These are phyloP conservation scores for Cylindrotheca closterium DNA, from an alignment of 108 stramenopile genomes.

Conservation along the genomic window DNA sequence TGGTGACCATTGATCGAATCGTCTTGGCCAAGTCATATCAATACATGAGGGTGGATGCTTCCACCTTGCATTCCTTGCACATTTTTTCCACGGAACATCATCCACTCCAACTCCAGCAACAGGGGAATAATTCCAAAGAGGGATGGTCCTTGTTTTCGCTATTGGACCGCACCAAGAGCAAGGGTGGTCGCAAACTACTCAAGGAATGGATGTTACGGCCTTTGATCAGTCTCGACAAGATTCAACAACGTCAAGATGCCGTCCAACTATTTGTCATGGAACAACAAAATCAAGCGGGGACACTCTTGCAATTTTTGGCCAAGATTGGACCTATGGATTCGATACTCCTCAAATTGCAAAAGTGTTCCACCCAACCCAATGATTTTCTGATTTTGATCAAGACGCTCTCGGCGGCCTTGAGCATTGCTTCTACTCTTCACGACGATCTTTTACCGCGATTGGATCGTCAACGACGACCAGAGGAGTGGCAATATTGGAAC, in stretches of 20 bases:
- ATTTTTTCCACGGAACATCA: conserved; percentile 86
- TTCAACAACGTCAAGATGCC: conserved; percentile 71
- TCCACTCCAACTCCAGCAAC: conserved; percentile 57
- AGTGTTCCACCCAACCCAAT: conserved; percentile 60
- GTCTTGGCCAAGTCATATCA: conserved; percentile 46
- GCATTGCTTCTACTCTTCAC: conserved; percentile 49
- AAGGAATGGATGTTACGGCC: conserved; percentile 92
- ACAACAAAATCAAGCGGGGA: conserved; percentile 38
- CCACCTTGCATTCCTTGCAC: conserved; percentile 63
- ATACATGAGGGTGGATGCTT: conserved; percentile 57
- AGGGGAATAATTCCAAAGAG: conserved; percentile 80
- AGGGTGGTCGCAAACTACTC: conserved; percentile 76
- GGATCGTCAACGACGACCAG: neutral
- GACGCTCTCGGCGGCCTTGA: conserved; percentile 61
- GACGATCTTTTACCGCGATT: conserved; percentile 44
- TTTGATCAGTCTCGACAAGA: conserved; percentile 48
- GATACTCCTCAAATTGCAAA: conserved; percentile 83
- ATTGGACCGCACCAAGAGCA: conserved; percentile 82
- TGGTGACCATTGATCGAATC: conserved; percentile 65
- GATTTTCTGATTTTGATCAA: conserved; percentile 64
- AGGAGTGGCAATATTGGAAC: conserved; percentile 35
- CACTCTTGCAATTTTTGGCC: conserved; percentile 50
- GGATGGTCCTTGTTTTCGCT: conserved; percentile 91
- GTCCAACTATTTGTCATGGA: conserved; percentile 82
- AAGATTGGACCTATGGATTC: conserved; percentile 75